Evolutionary conservation across 192 early-diverging fungal species (phyloP), one percentile per base, ranked within the genome.

Genomic region (Umbelopsis vinacea): DNA sequence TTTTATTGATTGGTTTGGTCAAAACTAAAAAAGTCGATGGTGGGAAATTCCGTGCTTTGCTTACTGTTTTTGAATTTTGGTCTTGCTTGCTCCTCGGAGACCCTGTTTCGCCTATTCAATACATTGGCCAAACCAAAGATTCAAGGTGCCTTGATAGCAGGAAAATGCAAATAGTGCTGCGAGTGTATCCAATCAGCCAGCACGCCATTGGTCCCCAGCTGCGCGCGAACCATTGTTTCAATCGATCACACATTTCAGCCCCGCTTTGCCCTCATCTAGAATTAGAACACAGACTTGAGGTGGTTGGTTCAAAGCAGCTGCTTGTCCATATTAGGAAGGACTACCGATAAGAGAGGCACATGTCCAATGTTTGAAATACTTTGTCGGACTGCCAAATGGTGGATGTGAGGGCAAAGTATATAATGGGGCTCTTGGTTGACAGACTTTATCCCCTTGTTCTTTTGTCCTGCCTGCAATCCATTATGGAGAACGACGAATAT

Each of bases 341-440:
- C 29, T 63, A 8, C 57, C 57, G 57, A 63, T 63, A 63, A 63
- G 29, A 63, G 57, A 63, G 57, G 57, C 57, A 63, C 57, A 63
- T 63, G 57, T 63, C 29, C 57, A 63, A 63, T 63, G 57, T 63
- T 54, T 63, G 57, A 63, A 29, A 26, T 26, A 63, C 26, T 35
- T 37, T 37, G 26, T 17, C 57, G 57, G 57, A 63, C 57, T 63
- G 15, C 33, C 57, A 63, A 63, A 33, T 60, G n/a, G n/a, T 63
- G 38, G 29, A 29, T 29, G 40, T 43, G 6, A 12, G 40, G 40
- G 40, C 5, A 43, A 37, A 17, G 33, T 63, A 63, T 63, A 63
- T 63, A 63, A 63, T 37, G 33, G 37, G 29, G 17, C 57, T 37
- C 57, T 17, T 5, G 1, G 3, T 37, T 29, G 21, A 21, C 22